A percentile compares a stretch with the other conserved stretches of the same genome.
Evolutionary conservation across 345 rosid genomes (phyloP).

Genomic region (Cardamine occulta): DNA sequence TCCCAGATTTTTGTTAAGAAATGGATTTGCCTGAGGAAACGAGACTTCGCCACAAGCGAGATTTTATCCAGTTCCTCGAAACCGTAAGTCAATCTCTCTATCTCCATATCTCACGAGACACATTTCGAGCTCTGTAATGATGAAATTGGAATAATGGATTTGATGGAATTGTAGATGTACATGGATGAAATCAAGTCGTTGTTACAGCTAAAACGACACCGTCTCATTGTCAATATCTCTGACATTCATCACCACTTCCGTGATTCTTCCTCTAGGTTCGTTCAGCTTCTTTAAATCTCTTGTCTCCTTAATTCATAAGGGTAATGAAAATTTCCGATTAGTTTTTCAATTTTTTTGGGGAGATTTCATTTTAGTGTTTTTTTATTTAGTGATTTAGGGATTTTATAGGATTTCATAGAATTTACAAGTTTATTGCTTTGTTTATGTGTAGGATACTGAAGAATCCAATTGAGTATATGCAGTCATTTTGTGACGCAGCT

Average conservation of each 20-base stretch:
- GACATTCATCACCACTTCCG: slow-evolving; percentile 73
- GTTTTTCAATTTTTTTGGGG: background rate
- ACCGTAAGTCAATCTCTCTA: slow-evolving; percentile 48
- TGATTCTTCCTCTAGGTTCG: slow-evolving; percentile 69
- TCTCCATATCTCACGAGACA: background rate
- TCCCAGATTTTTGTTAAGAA: slow-evolving; percentile 20
- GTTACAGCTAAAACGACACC: slow-evolving; percentile 87
- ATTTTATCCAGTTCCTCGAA: slow-evolving; percentile 73
- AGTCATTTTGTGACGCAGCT: slow-evolving; percentile 88
- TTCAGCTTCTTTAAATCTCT: background rate
- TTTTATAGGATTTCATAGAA: background rate
- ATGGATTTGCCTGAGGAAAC: slow-evolving; percentile 77
- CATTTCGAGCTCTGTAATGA: background rate
- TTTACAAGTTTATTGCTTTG: background rate
- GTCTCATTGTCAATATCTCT: slow-evolving; percentile 88
- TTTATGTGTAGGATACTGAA: slow-evolving; percentile 61
- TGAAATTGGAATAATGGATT: background rate
- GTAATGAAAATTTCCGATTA: too few species aligned
- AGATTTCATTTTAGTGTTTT: background rate
- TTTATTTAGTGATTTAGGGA: background rate
- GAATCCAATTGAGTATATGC: slow-evolving; percentile 87
- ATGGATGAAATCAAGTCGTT: slow-evolving; percentile 80
- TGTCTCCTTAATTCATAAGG: background rate
- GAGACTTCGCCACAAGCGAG: slow-evolving; percentile 75
- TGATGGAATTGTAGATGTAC: slow-evolving; percentile 53